phyloP scores from a whole-genome alignment of 352 stramenopile genomes.

The Globisporangium perplexum region DNA sequence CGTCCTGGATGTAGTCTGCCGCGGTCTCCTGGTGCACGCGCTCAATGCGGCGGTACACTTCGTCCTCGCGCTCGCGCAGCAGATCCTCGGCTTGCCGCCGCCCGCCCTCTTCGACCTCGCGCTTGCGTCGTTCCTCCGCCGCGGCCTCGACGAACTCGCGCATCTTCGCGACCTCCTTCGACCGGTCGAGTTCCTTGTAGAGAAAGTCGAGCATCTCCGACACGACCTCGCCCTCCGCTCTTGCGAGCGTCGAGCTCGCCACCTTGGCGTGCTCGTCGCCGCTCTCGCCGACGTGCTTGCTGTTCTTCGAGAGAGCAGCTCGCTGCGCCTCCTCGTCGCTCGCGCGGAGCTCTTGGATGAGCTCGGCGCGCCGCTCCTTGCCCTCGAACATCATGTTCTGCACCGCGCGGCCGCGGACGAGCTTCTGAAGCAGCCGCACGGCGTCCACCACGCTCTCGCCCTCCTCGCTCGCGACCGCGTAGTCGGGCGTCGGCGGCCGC shows the following conservation, averaged over 20 bases:
- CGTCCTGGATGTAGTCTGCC: slow-evolving; percentile 58
- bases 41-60: slow-evolving; percentile 73
- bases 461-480: slow-evolving; percentile 27
- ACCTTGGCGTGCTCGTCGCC: slow-evolving; percentile 43
- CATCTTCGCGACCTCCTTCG: slow-evolving; percentile 74
- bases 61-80: slow-evolving; percentile 73
- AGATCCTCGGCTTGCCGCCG: slow-evolving; percentile 84
- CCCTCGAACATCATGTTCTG: slow-evolving; percentile 94
- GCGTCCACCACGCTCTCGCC: slow-evolving; percentile 56
- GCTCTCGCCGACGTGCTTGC: neutral
- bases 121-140: slow-evolving; percentile 52
- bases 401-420: slow-evolving; percentile 85
- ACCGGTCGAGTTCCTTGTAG: slow-evolving; percentile 83
- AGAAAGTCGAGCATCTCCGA: slow-evolving; percentile 88
- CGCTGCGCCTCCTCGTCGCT: slow-evolving; percentile 39
- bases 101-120: slow-evolving; percentile 84
- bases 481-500: slow-evolving; percentile 77
- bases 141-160: slow-evolving; percentile 66
- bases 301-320: slow-evolving; percentile 14
- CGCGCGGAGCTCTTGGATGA: slow-evolving; percentile 86
- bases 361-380: slow-evolving; percentile 79
- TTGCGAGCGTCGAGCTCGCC: slow-evolving; percentile 39
- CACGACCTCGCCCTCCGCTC: slow-evolving; percentile 84
- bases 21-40: slow-evolving; percentile 78
- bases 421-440: slow-evolving; percentile 82